Evolutionary conservation across 129 eudicot species (phyloP).

Genomic region (Logfia minima): DNA sequence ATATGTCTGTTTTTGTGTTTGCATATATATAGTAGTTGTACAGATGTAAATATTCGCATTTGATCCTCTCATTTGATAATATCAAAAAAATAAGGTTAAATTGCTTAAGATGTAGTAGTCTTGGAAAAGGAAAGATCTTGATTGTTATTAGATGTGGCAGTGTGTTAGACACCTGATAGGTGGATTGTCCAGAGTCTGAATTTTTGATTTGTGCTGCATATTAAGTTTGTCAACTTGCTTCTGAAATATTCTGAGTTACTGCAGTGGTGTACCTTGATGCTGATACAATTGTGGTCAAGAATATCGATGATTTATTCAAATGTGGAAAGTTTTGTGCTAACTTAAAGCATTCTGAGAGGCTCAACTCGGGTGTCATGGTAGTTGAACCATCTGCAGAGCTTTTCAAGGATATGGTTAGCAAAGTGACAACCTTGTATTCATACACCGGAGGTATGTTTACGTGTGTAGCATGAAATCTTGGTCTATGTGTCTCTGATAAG

Average conservation of each 20-base stretch:
- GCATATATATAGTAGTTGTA: background rate
- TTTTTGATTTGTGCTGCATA: constrained; percentile 1
- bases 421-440: constrained; percentile 73
- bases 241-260: constrained; percentile 25
- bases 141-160: background rate
- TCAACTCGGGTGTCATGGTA: constrained; percentile 96
- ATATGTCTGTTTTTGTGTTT: background rate
- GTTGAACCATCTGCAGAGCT: constrained; percentile 85
- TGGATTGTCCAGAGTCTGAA: constrained; percentile 1
- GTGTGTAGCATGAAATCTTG: background rate
- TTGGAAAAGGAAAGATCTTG: background rate
- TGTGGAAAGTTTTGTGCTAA: constrained; percentile 95
- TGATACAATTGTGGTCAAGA: constrained; percentile 91
- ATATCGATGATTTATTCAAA: constrained; percentile 84
- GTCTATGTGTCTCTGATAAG: background rate
- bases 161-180: constrained; percentile 2
- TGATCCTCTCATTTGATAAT: constrained; percentile 1
- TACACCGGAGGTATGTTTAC: constrained; percentile 87
- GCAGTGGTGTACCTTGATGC: constrained; percentile 99
- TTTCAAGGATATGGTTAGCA: constrained; percentile 86
- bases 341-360: constrained; percentile 95
- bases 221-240: constrained; percentile 11
- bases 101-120: background rate
- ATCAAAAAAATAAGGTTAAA: no score
- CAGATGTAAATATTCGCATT: background rate